These are phyloP conservation scores for Naganishia onofrii DNA, from an alignment of 768 basidiomycete species.

Conservation along the genomic window DNA sequence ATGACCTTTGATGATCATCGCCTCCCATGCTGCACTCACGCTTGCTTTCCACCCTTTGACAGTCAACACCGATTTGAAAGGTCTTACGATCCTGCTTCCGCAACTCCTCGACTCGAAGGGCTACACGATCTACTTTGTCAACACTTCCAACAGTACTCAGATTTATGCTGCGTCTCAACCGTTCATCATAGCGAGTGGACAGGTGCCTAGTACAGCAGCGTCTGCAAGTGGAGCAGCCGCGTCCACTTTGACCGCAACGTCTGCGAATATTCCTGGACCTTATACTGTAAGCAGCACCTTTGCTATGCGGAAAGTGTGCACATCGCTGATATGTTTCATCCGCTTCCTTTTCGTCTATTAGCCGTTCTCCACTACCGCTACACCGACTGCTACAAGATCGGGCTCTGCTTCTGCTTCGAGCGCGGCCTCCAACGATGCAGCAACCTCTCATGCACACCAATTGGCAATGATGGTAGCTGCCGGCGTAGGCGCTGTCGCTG, in stretches of 20 bases:
- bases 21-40: not conserved
- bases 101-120: constrained; percentile 22
- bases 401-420: not conserved
- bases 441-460: not conserved
- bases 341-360: not conserved
- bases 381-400: not conserved
- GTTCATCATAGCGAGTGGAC: constrained; percentile 59
- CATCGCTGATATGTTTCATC: not conserved
- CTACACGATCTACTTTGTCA: constrained; percentile 54
- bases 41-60: not conserved
- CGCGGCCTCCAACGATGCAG: not conserved
- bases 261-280: constrained; percentile 15
- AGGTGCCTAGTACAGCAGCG: not conserved
- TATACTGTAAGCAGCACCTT: constrained; percentile 3
- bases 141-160: constrained; percentile 54
- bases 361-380: constrained; percentile 14
- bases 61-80: constrained; percentile 24
- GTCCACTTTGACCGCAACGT: not conserved
- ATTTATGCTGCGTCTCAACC: constrained; percentile 60
- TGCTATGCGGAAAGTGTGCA: not conserved
- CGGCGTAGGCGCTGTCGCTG: not conserved
- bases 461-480: not conserved
- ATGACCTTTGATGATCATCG: not conserved
- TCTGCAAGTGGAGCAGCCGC: not conserved
- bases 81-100: constrained; percentile 22